Evolutionary conservation across 2,329 filamentous ascomycete species (phyloP), one percentile per base, ranked within the genome.

Genomic region (Beauveria sp.): DNA sequence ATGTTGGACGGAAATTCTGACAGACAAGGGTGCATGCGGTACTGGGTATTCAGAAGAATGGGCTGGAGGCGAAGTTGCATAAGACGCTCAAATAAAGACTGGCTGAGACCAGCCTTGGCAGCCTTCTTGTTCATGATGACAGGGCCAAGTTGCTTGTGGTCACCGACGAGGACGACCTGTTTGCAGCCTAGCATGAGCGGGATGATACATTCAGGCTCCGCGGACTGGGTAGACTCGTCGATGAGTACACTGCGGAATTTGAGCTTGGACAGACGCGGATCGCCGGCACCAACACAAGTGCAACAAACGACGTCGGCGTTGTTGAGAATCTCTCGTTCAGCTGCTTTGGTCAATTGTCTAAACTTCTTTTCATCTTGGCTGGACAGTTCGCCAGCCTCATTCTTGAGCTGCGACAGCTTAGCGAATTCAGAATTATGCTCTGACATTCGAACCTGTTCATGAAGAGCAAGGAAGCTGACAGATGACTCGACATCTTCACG

Each of bases 61-160:
- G 95, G 95, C 45, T 89, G 87, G 69, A 92, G 89, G 50, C 89
- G 89, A n/a, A 98, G 83, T 69, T 93, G 91, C 68, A 98, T 93
- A 56, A 99, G 83, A 69, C 95, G 91, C 78, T 99, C 95, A 71
- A 99, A 99, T 10, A 99, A 82, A n/a, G 93, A 98, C 75, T 98
- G 95, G 76, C 98, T 97, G 18, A 99, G 82, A 64, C 95, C 95
- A 61, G 95, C 95, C 77, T 98, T 98, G 64, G 95, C 95, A 16
- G 95, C 95, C 77, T 98, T 98, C 83, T 99, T 99, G 83, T 99
- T 99, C 93, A 99, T 99, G 72, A 99, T 98, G 69, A 99, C 95
- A 1, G 95, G 95, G 0, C 95, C 95, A 66, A 99, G 85, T 74
- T 99, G 95, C 75, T 98, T 96, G 76, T 99, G 95, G 72, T 99